These are phyloP conservation scores for Fragaria ananassa DNA, from an alignment of 306 rosid species.

Conservation along the genomic window DNA sequence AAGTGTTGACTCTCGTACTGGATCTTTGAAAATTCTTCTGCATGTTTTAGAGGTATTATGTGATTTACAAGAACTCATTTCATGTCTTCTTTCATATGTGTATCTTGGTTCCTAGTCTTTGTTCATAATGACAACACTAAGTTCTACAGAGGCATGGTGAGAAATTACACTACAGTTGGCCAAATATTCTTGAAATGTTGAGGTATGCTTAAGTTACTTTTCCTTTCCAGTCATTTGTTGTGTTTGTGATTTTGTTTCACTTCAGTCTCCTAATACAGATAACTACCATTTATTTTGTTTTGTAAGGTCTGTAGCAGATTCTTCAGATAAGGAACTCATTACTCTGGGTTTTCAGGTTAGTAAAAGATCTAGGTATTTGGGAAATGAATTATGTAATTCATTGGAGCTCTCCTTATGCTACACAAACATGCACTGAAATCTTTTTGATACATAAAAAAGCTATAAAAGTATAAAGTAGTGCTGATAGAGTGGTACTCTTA, in stretches of 20 bases:
- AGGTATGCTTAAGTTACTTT: slow-evolving; percentile 50
- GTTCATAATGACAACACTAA: slow-evolving; percentile 21
- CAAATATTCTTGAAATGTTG: slow-evolving; percentile 85
- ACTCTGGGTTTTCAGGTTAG: slow-evolving; percentile 94
- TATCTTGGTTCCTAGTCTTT: slow-evolving; percentile 25
- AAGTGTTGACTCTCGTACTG: slow-evolving; percentile 67
- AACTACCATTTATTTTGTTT: not conserved
- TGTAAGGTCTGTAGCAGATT: slow-evolving; percentile 87
- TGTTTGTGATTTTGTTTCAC: slow-evolving; percentile 25
- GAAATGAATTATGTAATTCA: not conserved
- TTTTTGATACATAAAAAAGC: not conserved
- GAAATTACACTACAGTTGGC: slow-evolving; percentile 85
- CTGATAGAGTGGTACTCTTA: not conserved
- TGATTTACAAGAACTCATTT: slow-evolving; percentile 21
- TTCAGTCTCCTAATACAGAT: not conserved
- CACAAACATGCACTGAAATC: not conserved
- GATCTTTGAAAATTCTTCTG: slow-evolving; percentile 92
- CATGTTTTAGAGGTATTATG: slow-evolving; percentile 85
- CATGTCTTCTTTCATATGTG: slow-evolving; percentile 16
- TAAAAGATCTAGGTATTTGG: slow-evolving; percentile 19
- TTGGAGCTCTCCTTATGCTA: not conserved
- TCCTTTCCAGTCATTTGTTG: slow-evolving; percentile 12
- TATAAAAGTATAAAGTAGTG: not conserved
- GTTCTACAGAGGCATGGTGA: slow-evolving; percentile 81
- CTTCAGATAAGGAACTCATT: slow-evolving; percentile 85